Percentiles rank a stretch among this genome's conserved stretches.
Evolutionary conservation across 495 filamentous ascomycete species (phyloP).

Genomic region (Hypoxylon subgilvum): DNA sequence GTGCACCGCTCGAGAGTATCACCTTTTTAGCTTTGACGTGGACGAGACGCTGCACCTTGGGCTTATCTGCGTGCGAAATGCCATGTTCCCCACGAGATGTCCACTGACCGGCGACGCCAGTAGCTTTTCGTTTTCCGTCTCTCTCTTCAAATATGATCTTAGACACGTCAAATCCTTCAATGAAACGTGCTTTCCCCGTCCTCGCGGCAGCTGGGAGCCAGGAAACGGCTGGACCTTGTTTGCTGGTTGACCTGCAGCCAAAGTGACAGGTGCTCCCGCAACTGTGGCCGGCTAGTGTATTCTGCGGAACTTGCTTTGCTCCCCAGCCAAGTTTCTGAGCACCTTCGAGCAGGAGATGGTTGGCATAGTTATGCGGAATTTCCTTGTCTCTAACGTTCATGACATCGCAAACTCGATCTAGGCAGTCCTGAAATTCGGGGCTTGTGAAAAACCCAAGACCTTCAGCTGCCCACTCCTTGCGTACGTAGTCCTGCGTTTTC

Average conservation of each 20-base stretch:
- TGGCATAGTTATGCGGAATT: constrained; percentile 68
- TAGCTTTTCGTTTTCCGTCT: constrained; percentile 58
- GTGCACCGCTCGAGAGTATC: constrained; percentile 68
- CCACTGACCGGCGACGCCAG: constrained; percentile 69
- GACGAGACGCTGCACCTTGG: constrained; percentile 53
- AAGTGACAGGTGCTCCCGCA: constrained; percentile 70
- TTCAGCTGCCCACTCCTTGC: constrained; percentile 71
- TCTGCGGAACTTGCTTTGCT: constrained; percentile 69
- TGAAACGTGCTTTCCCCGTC: constrained; percentile 69
- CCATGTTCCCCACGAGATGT: constrained; percentile 66
- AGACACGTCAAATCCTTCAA: constrained; percentile 71
- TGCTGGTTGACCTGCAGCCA: constrained; percentile 68
- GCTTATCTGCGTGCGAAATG: constrained; percentile 49
- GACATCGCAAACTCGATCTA: constrained; percentile 59
- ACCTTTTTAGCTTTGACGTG: constrained; percentile 73
- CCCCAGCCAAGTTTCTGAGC: constrained; percentile 70
- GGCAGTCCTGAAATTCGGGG: constrained; percentile 65
- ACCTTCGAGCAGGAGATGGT: constrained; percentile 68
- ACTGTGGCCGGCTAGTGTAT: constrained; percentile 68
- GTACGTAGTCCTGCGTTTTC: constrained; percentile 69
- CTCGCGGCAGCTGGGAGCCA: constrained; percentile 73
- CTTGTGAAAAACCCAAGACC: constrained; percentile 72
- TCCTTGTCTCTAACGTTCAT: constrained; percentile 67
- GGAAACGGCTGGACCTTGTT: constrained; percentile 70
- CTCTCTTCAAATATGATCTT: constrained; percentile 64